Conservation (phyloP, 345 rosid species). For the Euphorbia peplus region DNA sequence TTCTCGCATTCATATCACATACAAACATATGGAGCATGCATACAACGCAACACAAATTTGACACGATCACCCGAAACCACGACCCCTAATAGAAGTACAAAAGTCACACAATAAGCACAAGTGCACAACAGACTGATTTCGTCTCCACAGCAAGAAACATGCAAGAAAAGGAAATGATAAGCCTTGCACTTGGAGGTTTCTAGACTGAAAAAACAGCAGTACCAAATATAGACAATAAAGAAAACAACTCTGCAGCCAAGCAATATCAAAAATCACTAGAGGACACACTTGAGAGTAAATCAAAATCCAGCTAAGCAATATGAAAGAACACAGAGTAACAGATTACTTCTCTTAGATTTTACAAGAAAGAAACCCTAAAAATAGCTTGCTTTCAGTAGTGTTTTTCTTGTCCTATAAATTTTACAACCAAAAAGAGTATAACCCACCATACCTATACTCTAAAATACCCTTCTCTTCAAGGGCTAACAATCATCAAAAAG, state of each 20-base stretch:
- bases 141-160: neutral
- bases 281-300: conserved; percentile 1
- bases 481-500: neutral
- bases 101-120: too few relatives aligned
- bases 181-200: neutral
- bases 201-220: neutral
- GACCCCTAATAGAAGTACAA: too few relatives aligned
- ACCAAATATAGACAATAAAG: neutral
- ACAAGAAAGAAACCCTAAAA: neutral
- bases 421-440: neutral
- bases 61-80: too few relatives aligned
- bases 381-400: neutral
- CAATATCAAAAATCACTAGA: conserved; percentile 10
- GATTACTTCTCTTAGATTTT: neutral
- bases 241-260: conserved; percentile 5
- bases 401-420: neutral
- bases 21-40: too few relatives aligned
- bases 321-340: neutral
- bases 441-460: neutral
- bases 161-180: neutral
- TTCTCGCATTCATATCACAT: too few relatives aligned
- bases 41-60: too few relatives aligned
- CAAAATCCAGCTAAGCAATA: conserved; percentile 6
- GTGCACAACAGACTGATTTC: neutral
- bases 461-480: neutral